phyloP scores from a whole-genome alignment of 2,329 filamentous ascomycete genomes.

The Neonectria ditissima region DNA sequence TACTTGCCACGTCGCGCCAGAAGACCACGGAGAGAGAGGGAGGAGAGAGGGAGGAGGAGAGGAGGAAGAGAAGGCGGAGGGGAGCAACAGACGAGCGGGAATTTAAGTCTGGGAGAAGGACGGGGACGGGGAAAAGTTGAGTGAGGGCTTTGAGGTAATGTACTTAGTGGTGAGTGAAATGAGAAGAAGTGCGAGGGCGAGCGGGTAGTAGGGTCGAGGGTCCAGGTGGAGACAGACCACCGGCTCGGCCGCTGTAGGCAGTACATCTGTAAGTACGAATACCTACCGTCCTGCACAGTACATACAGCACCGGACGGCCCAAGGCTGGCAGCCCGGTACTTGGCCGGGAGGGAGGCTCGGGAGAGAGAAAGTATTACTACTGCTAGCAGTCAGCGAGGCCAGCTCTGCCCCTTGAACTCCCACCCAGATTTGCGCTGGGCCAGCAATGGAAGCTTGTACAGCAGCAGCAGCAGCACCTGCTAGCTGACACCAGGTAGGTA shows the following conservation, averaged over 20 bases:
- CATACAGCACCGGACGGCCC: not conserved
- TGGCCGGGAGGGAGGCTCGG: not conserved
- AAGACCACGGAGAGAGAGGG: constrained; percentile 22
- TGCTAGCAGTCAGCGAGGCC: not conserved
- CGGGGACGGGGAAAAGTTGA: constrained; percentile 37
- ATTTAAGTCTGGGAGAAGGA: constrained; percentile 41
- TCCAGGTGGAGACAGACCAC: constrained; percentile 15
- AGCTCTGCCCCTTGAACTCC: constrained; percentile 7
- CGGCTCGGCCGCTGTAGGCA: constrained; percentile 17
- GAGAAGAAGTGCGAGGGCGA: constrained; percentile 23
- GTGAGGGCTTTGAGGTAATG: constrained; percentile 44
- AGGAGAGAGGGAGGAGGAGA: constrained; percentile 21
- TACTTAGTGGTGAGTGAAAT: constrained; percentile 29
- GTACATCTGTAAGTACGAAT: not conserved
- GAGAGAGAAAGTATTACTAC: too few species aligned
- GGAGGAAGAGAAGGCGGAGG: constrained; percentile 12
- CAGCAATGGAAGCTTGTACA: constrained; percentile 14
- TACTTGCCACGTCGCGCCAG: constrained; percentile 34
- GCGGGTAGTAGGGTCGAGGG: constrained; percentile 22
- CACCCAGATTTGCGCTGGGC: not conserved
- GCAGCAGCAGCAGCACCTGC: too few species aligned
- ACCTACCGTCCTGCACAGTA: not conserved
- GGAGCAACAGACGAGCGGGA: constrained; percentile 41
- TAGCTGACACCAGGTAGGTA: constrained; percentile 21
- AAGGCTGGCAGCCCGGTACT: not conserved